Base-by-base conservation (phyloP, 768 basidiomycete species). In the Leccinum imitatum region DNA sequence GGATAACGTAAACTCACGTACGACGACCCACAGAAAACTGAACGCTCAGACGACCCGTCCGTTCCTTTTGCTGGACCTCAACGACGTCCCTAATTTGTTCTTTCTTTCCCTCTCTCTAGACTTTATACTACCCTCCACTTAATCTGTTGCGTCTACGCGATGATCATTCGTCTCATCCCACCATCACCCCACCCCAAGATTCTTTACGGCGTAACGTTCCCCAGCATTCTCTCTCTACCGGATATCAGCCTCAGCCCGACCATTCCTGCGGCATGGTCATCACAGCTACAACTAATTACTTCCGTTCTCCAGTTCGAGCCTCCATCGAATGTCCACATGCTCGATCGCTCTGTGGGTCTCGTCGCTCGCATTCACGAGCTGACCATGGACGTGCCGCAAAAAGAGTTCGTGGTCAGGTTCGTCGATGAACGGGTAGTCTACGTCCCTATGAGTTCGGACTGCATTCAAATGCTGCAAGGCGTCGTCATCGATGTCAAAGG, bases 271-370 rank as follows among this genome's bases (percentile, higher is more conserved):
- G 73, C 81, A 39, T 90, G 87, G 86, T 76, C 77, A 5, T 71
- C 77, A 27, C 83, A 85, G 61, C 73, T 87, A n/a, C 76, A 79
- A 21, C 71, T 80, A 46, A 72, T 87, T 21, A 76, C 72, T 3
- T 73, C 78, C 46, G 63, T 78, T 17, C 81, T 84, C 37, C 81
- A 82, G 27, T 79, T 88, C 44, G 81, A 84, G 23, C 67, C 79
- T 27, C 87, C 84, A 3, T 69, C 71, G 0, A 75, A 75, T 17
- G 71, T 86, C 9, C 86, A 87, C 68, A 79, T 82, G 33, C 75
- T 88, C 50, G 88, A 89, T 75, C 80, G 80, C 63, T 78, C 85
- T 21, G 82, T 81, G 6, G 85, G 84, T 50, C 71, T 88, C 27
- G 77, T 83, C 14, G 78, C 77, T 52, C 75, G 87, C 37, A 71